Evolutionary conservation across 148 eudicot species (phyloP), one percentile per base, ranked within the genome.

Genomic region (Chenopodium berlandieri): DNA sequence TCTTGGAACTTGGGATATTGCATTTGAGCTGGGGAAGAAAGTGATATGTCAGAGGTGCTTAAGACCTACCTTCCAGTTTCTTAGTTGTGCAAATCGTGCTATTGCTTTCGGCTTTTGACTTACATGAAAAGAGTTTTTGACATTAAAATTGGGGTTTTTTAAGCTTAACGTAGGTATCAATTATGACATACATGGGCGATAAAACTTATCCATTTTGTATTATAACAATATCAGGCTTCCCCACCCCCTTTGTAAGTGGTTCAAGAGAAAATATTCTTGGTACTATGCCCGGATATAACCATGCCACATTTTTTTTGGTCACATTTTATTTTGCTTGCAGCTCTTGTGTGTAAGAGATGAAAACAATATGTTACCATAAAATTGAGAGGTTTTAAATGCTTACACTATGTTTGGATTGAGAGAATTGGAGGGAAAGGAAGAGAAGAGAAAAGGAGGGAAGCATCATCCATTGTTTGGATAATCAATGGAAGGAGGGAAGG

Each of bases 1-100:
- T 69, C 86, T 93, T 75, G 98, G 98, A 69, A 90, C 97, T 76
- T 94, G 87, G 85, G 95, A 93, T 87, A 93, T 94, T 71, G 91
- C 97, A 44, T 72, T 91, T 46, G 97, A 94, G 84, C 83, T 94
- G 58, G 98, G 93, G 68, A 94, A 90, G 89, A 94, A 94, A 85
- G 92, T 94, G 69, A 56, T 91, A 31, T 87, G 97, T 79, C 97
- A 91, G 76, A 94, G 98, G 98, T 94, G 85, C 82, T 78, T 83
- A 78, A 56, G 75, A 62, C 27, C 75, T 30, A 34, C 68, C 76
- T 73, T 69, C 73, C 54, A 10, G 50, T 71, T 71, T 76, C 66
- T 52, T 75, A 52, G 37, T 74, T 68, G 44, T 69, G 31, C 13
- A 3, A 19, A 60, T 67, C 79, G 67, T 83, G 20, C n/a, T 73